A percentile compares a stretch with the other conserved stretches of the same genome.
Conservation (phyloP, 1,284 basidiomycete genomes). For the Boletellus deceptivus region DNA sequence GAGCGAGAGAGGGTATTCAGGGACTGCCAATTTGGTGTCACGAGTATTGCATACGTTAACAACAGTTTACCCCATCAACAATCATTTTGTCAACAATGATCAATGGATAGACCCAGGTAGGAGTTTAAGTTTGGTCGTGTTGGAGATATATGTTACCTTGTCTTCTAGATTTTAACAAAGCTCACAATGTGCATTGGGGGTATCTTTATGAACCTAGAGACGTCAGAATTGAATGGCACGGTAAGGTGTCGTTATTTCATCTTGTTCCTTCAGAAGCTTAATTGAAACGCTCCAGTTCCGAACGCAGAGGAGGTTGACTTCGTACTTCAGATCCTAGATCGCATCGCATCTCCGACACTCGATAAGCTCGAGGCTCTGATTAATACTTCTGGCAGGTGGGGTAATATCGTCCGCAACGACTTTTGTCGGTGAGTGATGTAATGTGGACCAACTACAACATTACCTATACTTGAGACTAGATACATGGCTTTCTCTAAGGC, state of each 20-base stretch:
- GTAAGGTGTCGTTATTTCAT: slow-evolving; percentile 38
- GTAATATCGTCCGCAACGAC: slow-evolving; percentile 82
- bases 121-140: slow-evolving; percentile 17
- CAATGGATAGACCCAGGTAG: slow-evolving; percentile 78
- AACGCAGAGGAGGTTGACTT: slow-evolving; percentile 76
- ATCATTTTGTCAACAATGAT: slow-evolving; percentile 81
- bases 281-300: slow-evolving; percentile 52
- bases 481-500: slow-evolving; percentile 63
- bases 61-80: slow-evolving; percentile 79
- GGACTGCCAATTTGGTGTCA: slow-evolving; percentile 78
- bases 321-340: slow-evolving; percentile 55
- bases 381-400: slow-evolving; percentile 56
- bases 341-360: slow-evolving; percentile 66
- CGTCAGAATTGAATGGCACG: slow-evolving; percentile 87
- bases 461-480: slow-evolving; percentile 36
- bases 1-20: slow-evolving; percentile 88
- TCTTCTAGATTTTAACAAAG: slow-evolving; percentile 61
- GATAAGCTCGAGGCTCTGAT: slow-evolving; percentile 69
- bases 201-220: slow-evolving; percentile 78
- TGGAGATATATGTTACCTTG: not conserved
- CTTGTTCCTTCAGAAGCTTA: not conserved
- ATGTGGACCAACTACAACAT: not conserved
- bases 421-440: slow-evolving; percentile 74
- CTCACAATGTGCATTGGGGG: slow-evolving; percentile 84
- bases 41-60: slow-evolving; percentile 78